Conservation (phyloP, 176 grass and related monocot genomes). For the Coix lacrymajobi region DNA sequence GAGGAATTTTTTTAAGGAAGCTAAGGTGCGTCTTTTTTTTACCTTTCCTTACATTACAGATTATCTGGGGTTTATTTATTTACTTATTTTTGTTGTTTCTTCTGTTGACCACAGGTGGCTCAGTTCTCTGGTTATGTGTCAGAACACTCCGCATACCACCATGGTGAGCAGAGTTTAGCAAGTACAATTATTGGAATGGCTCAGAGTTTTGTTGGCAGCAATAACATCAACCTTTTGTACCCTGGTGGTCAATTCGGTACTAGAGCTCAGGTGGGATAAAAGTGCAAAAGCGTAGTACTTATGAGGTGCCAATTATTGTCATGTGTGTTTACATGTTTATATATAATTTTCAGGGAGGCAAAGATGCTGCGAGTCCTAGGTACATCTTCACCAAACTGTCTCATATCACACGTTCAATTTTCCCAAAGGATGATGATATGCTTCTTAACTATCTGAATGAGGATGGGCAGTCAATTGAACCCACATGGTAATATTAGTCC, state of each 20-base stretch:
- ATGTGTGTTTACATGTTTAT: background rate
- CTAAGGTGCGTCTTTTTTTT: constrained; percentile 45
- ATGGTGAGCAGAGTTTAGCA: constrained; percentile 74
- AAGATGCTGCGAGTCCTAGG: constrained; percentile 78
- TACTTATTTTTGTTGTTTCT: background rate
- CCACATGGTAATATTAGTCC: constrained; percentile 55
- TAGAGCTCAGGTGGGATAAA: constrained; percentile 43
- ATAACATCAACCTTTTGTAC: constrained; percentile 77
- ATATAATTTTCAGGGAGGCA: constrained; percentile 62
- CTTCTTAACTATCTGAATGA: constrained; percentile 79
- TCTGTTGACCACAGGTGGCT: constrained; percentile 50
- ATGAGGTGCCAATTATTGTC: background rate
- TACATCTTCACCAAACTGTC: constrained; percentile 68
- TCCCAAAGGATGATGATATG: constrained; percentile 81
- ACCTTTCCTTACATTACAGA: background rate
- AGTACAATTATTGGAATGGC: constrained; percentile 94
- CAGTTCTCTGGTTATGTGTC: constrained; percentile 94
- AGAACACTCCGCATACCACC: constrained; percentile 89
- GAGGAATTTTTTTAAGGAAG: constrained; percentile 67
- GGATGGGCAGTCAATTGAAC: constrained; percentile 89
- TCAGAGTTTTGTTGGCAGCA: constrained; percentile 90
- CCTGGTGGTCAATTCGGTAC: constrained; percentile 86
- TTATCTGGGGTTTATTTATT: background rate
- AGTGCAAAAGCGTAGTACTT: background rate
- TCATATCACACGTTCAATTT: constrained; percentile 55